Conservation (phyloP, 2,329 filamentous ascomycete genomes). For the Talaromyces rugulosus region DNA sequence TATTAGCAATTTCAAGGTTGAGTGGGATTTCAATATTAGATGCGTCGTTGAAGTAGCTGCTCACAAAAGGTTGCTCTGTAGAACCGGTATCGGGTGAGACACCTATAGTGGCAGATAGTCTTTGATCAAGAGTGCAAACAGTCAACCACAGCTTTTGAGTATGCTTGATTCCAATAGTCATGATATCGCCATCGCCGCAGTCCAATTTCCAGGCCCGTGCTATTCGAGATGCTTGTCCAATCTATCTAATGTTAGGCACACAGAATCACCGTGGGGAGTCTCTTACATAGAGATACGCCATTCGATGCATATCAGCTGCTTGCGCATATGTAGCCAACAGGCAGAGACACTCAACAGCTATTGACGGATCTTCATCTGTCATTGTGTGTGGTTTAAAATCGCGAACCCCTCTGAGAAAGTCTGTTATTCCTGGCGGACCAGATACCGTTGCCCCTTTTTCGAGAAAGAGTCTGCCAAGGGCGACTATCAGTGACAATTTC, state of each 20-base stretch:
- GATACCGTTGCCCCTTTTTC: conserved; percentile 7
- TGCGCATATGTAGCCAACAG: conserved; percentile 9
- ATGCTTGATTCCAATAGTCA: neutral
- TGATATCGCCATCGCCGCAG: neutral
- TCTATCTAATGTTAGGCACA: conserved; percentile 3
- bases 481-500: conserved; percentile 2
- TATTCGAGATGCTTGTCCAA: conserved; percentile 2
- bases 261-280: neutral
- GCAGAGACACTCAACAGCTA: neutral
- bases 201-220: neutral
- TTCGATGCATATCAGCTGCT: conserved; percentile 10
- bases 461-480: conserved; percentile 10
- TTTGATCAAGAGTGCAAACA: conserved; percentile 52
- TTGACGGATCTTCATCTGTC: neutral
- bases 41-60: neutral
- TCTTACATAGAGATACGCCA: conserved; percentile 12
- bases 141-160: conserved; percentile 34
- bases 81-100: conserved; percentile 47
- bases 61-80: conserved; percentile 29
- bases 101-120: conserved; percentile 55
- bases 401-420: neutral
- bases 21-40: neutral
- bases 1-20: conserved; percentile 4
- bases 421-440: conserved; percentile 8
- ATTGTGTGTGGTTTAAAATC: neutral